Percentiles rank a stretch among this genome's conserved stretches.
These are phyloP conservation scores for Butyriboletus regius DNA, from an alignment of 1,284 basidiomycete genomes.

Conservation along the genomic window DNA sequence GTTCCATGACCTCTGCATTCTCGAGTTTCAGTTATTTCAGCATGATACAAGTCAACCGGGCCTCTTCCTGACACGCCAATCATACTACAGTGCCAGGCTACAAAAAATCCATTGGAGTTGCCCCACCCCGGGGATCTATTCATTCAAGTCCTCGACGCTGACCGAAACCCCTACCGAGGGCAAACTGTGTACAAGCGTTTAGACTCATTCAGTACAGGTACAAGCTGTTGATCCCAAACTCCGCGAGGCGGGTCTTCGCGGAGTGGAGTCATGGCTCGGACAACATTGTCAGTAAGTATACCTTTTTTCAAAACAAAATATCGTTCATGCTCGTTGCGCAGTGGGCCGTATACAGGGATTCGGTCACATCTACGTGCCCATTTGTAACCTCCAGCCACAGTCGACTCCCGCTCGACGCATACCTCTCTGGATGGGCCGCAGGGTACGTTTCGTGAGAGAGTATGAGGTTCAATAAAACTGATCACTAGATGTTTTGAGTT, in stretches of 20 bases:
- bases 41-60: background rate
- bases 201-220: background rate
- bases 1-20: background rate
- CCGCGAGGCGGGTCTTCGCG: constrained; percentile 20
- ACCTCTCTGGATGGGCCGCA: background rate
- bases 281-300: background rate
- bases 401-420: background rate
- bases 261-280: constrained; percentile 9
- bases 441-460: background rate
- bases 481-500: background rate
- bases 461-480: background rate
- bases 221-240: constrained; percentile 14
- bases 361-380: background rate
- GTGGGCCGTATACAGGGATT: background rate
- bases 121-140: background rate
- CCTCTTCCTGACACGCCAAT: background rate
- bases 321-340: background rate
- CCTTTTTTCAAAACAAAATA: background rate
- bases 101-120: background rate
- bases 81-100: background rate
- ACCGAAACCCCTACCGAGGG: background rate
- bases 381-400: background rate
- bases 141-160: background rate
- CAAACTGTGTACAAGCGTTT: constrained; percentile 5
- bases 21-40: background rate